Base-by-base conservation (phyloP, 164 flowering plant genomes). In the Dillenia suffruticosa region DNA sequence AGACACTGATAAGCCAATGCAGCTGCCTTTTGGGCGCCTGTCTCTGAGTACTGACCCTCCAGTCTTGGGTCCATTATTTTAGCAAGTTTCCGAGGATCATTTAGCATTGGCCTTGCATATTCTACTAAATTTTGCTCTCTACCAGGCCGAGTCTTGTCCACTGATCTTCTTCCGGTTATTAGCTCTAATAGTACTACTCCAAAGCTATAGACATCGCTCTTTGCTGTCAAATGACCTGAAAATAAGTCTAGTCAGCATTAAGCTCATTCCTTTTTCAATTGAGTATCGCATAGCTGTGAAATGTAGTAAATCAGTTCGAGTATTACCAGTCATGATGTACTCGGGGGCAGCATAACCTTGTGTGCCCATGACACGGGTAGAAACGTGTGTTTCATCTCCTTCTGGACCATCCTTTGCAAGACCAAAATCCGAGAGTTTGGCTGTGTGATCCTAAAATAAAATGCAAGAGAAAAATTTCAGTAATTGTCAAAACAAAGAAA, bases 371-470 rank as follows among this genome's bases (percentile, higher is more conserved):
- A 86, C 89, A 9, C 89, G 70, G 0, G 89, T 86, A 32, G 92
- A 84, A 10, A 86, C 87, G 45, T 85, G 91, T 1, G 91, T 85
- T 44, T 82, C 83, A 32, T 81, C 87, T 44, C 89, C 92, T 68
- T 84, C 85, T 10, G 92, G 92, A 6, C 92, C 92, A 54, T 86
- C 89, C 65, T 84, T 86, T n/a, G 92, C 92, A 1, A 86, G 70
- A 0, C 92, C 92, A 32, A 86, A 86, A 67, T 86, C 92, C 0
- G 92, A 82, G 13, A 86, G 81, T 22, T 86, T 86, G 5, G 89
- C 63, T 0, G 75, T 82, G 66, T 74, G 77, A 59, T 86, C 92
- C 92, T 86, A 76, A 44, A 44, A 56, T 49, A 24, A 22, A 46
- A 57, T 44, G 32, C 16, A 44, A 16, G n/a, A 51, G 46, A 44